Conservation (phyloP, 371 early-diverging fungal species). For the Blakeslea trispora region DNA sequence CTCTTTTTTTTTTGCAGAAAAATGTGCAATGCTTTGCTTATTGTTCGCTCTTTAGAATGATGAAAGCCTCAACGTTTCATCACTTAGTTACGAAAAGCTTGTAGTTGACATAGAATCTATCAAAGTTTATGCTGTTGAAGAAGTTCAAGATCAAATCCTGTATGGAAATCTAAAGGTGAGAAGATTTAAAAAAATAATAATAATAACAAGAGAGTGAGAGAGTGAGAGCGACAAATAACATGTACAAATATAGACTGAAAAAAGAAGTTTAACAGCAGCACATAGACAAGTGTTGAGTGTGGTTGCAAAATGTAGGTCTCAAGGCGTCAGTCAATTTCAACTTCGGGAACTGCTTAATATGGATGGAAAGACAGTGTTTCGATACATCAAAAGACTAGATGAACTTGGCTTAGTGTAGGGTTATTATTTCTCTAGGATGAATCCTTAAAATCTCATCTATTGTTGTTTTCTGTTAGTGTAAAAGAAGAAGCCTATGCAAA, state of each 20-base stretch:
- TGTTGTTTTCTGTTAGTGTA: constrained; percentile 4
- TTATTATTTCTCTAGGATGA: too few species aligned
- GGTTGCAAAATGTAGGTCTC: constrained; percentile 11
- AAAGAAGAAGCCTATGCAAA: constrained; percentile 11
- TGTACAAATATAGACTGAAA: constrained; percentile 1
- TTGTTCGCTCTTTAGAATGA: constrained; percentile 2
- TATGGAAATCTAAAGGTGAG: constrained; percentile 18
- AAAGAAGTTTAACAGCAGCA: constrained; percentile 7
- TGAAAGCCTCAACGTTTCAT: neutral
- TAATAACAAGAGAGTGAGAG: too few species aligned
- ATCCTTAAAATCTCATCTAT: too few species aligned
- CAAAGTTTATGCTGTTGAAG: neutral
- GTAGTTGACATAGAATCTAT: neutral
- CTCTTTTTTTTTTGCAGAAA: too few species aligned
- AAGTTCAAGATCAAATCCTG: constrained; percentile 9
- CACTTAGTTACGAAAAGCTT: neutral
- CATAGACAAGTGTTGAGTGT: constrained; percentile 4
- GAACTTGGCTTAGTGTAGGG: constrained; percentile 19
- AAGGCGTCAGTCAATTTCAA: constrained; percentile 16
- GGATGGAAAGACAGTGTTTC: constrained; percentile 12
- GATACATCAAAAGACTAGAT: constrained; percentile 19
- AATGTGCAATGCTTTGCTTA: neutral
- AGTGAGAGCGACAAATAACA: too few species aligned
- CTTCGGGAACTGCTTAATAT: constrained; percentile 3
- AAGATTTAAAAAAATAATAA: neutral